A percentile compares a stretch with the other conserved stretches of the same genome.
Conservation (phyloP, 257 asterid genomes). For the Rubia yunnanensis region DNA sequence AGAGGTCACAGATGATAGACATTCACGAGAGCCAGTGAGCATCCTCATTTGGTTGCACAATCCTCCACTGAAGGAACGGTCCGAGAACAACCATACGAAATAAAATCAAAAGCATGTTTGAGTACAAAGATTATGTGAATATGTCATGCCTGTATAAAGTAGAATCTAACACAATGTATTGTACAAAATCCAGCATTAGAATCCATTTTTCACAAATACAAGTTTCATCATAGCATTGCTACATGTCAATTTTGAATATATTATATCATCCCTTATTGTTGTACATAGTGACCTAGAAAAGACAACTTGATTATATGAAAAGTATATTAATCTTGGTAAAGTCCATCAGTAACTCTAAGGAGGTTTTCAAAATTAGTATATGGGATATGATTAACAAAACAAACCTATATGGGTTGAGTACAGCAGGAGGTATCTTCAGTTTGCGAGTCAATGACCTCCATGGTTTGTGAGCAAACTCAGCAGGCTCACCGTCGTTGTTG, state of each 20-base stretch:
- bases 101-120: conserved; percentile 58
- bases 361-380: too few species aligned
- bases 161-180: too few species aligned
- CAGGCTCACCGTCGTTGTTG: conserved; percentile 33
- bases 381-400: too few species aligned
- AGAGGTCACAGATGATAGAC: conserved; percentile 70
- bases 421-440: conserved; percentile 72
- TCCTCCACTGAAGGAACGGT: conserved; percentile 62
- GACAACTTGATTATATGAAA: too few species aligned
- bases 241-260: too few species aligned
- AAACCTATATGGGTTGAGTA: conserved; percentile 76
- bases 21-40: conserved; percentile 91
- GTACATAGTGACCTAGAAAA: too few species aligned
- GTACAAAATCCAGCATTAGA: neutral
- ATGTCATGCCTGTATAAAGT: too few species aligned
- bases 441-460: conserved; percentile 88
- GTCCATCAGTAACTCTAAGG: too few species aligned
- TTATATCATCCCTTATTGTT: too few species aligned
- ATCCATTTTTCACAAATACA: neutral
- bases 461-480: conserved; percentile 62
- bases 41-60: conserved; percentile 58
- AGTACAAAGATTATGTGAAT: neutral
- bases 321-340: too few species aligned
- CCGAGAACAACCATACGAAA: conserved; percentile 66
- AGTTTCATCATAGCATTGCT: neutral